Evolutionary conservation across 1,284 basidiomycete genomes (phyloP).

Genomic region (Leccinum cinnamomeum): DNA sequence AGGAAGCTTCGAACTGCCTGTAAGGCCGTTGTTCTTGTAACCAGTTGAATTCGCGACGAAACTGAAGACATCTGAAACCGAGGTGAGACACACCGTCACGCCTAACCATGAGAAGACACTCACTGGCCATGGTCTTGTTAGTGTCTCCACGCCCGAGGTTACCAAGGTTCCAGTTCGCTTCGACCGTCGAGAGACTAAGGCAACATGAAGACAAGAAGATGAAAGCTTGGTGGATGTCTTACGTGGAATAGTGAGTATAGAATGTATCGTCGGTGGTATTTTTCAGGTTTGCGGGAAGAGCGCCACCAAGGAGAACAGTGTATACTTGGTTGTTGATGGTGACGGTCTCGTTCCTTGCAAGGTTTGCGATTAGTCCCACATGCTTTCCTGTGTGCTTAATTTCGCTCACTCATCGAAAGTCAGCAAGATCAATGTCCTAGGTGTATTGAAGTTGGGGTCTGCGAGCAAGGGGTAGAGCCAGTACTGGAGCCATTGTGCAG

Average conservation of each 20-base stretch:
- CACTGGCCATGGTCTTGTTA: constrained; percentile 38
- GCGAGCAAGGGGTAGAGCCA: constrained; percentile 54
- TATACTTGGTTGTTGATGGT: constrained; percentile 47
- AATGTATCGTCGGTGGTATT: constrained; percentile 53
- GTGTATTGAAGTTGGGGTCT: constrained; percentile 47
- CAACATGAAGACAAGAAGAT: not conserved
- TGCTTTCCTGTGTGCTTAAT: not conserved
- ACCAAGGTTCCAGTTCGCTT: constrained; percentile 65
- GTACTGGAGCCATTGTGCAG: constrained; percentile 48
- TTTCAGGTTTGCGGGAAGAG: constrained; percentile 43
- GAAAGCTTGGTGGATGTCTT: not conserved
- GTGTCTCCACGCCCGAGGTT: constrained; percentile 59
- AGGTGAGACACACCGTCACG: not conserved
- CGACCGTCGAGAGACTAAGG: constrained; percentile 49
- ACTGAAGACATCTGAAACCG: constrained; percentile 43
- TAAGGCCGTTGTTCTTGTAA: constrained; percentile 37
- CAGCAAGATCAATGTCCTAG: constrained; percentile 53
- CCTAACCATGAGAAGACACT: constrained; percentile 4
- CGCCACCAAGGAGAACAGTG: constrained; percentile 52
- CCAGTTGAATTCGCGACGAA: constrained; percentile 43
- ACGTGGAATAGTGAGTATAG: constrained; percentile 65
- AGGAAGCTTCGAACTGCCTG: constrained; percentile 25
- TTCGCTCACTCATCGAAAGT: constrained; percentile 45
- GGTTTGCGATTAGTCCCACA: not conserved
- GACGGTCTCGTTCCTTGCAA: constrained; percentile 47